These are phyloP conservation scores for Stramenopiles sp. DNA, from an alignment of 352 stramenopile species.

Conservation along the genomic window DNA sequence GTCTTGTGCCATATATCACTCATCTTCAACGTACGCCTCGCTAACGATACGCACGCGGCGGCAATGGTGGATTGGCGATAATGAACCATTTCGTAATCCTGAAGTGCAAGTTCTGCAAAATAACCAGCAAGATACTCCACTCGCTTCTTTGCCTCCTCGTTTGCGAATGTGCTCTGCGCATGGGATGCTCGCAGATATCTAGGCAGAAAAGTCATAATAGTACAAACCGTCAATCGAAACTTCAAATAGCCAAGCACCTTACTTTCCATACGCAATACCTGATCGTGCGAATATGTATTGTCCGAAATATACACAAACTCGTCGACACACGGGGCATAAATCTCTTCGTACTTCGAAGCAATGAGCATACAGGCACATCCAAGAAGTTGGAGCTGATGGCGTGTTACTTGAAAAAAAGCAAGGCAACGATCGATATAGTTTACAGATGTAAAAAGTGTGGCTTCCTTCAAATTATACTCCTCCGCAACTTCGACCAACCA, in stretches of 20 bases:
- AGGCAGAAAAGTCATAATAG: constrained; percentile 34
- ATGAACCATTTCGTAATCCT: constrained; percentile 24
- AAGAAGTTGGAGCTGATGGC: constrained; percentile 28
- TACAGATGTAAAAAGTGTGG: constrained; percentile 34
- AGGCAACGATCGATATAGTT: constrained; percentile 29
- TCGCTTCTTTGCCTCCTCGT: not conserved
- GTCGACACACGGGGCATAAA: constrained; percentile 28
- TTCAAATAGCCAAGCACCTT: constrained; percentile 32
- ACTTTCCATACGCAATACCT: constrained; percentile 42
- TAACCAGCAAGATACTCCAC: constrained; percentile 30
- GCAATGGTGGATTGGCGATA: constrained; percentile 28
- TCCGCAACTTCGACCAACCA: constrained; percentile 37
- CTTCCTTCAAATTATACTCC: constrained; percentile 30
- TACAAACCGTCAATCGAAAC: constrained; percentile 36
- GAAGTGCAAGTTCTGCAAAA: constrained; percentile 33
- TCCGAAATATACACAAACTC: constrained; percentile 51
- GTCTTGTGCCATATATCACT: not conserved
- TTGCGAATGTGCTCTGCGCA: constrained; percentile 18
- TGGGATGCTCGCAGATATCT: constrained; percentile 35
- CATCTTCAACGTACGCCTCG: constrained; percentile 35
- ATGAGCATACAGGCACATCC: constrained; percentile 42
- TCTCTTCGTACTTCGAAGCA: constrained; percentile 48
- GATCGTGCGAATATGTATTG: constrained; percentile 34
- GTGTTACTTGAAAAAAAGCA: constrained; percentile 21
- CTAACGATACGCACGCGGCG: constrained; percentile 36